Percentiles rank a stretch among this genome's conserved stretches.
phyloP scores from a whole-genome alignment of 306 rosid genomes.

The Coriaria nepalensis region DNA sequence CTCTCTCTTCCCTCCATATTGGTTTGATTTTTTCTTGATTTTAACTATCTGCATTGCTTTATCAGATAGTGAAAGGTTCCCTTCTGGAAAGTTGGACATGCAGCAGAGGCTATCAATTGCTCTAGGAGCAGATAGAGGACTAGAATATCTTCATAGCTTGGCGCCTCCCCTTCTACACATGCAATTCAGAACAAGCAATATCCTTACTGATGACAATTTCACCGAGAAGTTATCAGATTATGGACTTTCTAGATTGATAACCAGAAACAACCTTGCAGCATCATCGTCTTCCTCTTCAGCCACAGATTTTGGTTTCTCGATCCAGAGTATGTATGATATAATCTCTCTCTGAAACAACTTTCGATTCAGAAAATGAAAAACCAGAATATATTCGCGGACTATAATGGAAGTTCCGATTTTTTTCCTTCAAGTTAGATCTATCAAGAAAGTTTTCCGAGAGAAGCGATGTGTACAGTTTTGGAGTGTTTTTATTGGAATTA shows the following conservation, averaged over 20 bases:
- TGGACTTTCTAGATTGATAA: slow-evolving; percentile 38
- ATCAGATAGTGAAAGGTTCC: slow-evolving; percentile 51
- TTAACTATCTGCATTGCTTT: slow-evolving; percentile 12
- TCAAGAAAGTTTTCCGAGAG: slow-evolving; percentile 30
- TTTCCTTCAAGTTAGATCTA: slow-evolving; percentile 27
- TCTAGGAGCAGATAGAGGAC: slow-evolving; percentile 59
- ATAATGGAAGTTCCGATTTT: no score
- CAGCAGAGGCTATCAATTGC: slow-evolving; percentile 43
- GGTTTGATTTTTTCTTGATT: no score
- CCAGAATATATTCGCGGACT: no score
- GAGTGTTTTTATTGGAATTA: slow-evolving; percentile 63
- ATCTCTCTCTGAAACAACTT: slow-evolving; percentile 4
- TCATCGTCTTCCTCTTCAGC: slow-evolving; percentile 47
- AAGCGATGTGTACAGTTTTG: slow-evolving; percentile 58
- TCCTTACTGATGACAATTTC: slow-evolving; percentile 44
- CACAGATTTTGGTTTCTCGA: slow-evolving; percentile 44
- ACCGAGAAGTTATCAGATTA: slow-evolving; percentile 55
- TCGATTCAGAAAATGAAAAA: no score
- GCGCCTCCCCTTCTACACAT: slow-evolving; percentile 58
- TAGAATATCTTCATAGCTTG: slow-evolving; percentile 52
- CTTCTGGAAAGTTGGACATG: slow-evolving; percentile 47
- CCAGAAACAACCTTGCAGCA: slow-evolving; percentile 22
- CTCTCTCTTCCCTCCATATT: not conserved
- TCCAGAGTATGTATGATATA: slow-evolving; percentile 40
- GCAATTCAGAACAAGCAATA: slow-evolving; percentile 52